phyloP scores from a whole-genome alignment of 768 basidiomycete genomes.

The Strobilomyces dryophilus region DNA sequence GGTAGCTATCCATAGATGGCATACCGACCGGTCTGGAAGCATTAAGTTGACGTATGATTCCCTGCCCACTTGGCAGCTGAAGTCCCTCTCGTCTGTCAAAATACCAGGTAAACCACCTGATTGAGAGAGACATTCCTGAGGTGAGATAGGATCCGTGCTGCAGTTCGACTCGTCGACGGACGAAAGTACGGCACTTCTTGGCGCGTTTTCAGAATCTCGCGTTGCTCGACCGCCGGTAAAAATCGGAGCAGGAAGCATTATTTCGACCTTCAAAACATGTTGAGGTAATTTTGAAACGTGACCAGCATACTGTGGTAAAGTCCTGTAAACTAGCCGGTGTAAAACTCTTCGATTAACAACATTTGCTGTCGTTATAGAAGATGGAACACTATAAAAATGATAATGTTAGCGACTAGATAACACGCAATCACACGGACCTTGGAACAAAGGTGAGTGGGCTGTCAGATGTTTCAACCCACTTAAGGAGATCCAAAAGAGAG shows the following conservation, averaged over 20 bases:
- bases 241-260: constrained; percentile 22
- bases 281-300: constrained; percentile 7
- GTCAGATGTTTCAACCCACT: constrained; percentile 40
- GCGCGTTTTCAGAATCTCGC: background rate
- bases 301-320: constrained; percentile 20
- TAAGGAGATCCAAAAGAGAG: constrained; percentile 38
- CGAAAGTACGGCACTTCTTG: background rate
- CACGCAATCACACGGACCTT: constrained; percentile 35
- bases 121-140: background rate
- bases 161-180: background rate
- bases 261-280: constrained; percentile 38
- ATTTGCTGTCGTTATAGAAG: constrained; percentile 28
- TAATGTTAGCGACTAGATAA: background rate
- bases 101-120: background rate
- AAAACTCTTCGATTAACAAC: constrained; percentile 33
- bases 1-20: background rate
- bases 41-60: constrained; percentile 44
- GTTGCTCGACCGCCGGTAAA: background rate
- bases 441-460: constrained; percentile 44
- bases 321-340: constrained; percentile 48
- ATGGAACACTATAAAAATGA: constrained; percentile 35
- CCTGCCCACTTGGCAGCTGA: constrained; percentile 34
- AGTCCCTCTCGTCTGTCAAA: background rate
- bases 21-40: constrained; percentile 52
- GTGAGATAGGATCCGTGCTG: background rate